phyloP scores from a whole-genome alignment of 2,329 filamentous ascomycete species.

The Calonectria pseudoturangicola region DNA sequence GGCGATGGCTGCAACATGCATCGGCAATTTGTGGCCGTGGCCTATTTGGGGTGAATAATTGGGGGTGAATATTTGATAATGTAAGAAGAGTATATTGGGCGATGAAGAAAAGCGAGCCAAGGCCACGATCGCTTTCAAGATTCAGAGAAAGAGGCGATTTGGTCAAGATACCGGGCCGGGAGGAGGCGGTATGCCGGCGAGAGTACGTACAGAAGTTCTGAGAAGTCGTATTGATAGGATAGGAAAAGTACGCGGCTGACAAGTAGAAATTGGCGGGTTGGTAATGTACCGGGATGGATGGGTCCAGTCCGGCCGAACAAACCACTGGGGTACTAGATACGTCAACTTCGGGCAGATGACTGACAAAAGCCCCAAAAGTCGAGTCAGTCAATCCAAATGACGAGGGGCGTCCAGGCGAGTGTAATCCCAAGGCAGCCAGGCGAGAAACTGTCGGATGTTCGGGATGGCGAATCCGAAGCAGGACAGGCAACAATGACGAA shows the following conservation, averaged over 20 bases:
- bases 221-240: conserved; percentile 38
- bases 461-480: conserved; percentile 38
- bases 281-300: conserved; percentile 44
- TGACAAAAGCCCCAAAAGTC: conserved; percentile 45
- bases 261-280: conserved; percentile 34
- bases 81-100: conserved; percentile 38
- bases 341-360: conserved; percentile 50
- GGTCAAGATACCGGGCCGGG: conserved; percentile 51
- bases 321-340: conserved; percentile 45
- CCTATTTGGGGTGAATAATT: conserved; percentile 29
- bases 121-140: conserved; percentile 46
- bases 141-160: conserved; percentile 50
- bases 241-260: conserved; percentile 32
- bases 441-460: conserved; percentile 44
- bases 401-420: conserved; percentile 48
- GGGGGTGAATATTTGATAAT: conserved; percentile 35
- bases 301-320: conserved; percentile 48
- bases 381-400: conserved; percentile 47
- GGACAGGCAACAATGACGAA: conserved; percentile 27
- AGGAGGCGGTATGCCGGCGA: conserved; percentile 42
- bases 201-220: conserved; percentile 26
- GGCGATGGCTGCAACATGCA: conserved; percentile 46
- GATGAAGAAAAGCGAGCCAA: conserved; percentile 43
- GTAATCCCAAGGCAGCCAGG: conserved; percentile 47
- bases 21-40: conserved; percentile 41